Evolutionary conservation across 2,329 filamentous ascomycete species (phyloP).

Genomic region (Diaporthe citri): DNA sequence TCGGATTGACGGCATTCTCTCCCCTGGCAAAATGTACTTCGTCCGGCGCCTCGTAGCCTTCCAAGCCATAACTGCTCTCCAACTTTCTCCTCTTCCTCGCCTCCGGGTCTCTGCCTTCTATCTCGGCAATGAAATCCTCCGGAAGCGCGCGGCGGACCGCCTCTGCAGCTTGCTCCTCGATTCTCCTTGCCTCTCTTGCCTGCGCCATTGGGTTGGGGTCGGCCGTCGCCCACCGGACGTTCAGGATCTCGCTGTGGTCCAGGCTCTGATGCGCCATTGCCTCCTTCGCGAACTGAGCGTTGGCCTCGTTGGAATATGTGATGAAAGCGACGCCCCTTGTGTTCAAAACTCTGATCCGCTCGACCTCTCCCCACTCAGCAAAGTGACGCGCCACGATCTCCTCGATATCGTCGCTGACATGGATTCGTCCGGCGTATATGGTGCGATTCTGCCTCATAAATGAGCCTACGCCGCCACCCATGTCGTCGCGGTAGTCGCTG

Average conservation of each 20-base stretch:
- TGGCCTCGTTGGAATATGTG: constrained; percentile 91
- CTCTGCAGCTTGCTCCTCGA: constrained; percentile 97
- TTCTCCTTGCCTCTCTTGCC: constrained; percentile 86
- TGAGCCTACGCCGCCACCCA: constrained; percentile 95
- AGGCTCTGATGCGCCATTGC: constrained; percentile 95
- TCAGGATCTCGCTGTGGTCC: constrained; percentile 92
- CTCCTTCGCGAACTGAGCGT: constrained; percentile 91
- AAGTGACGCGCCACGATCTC: constrained; percentile 96
- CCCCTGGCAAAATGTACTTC: constrained; percentile 92
- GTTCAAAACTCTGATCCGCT: constrained; percentile 89
- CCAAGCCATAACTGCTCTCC: constrained; percentile 87
- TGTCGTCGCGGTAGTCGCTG: constrained; percentile 93
- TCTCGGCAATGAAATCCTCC: constrained; percentile 90
- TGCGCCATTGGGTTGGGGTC: constrained; percentile 97
- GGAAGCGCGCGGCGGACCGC: constrained; percentile 90
- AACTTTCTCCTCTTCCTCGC: constrained; percentile 90
- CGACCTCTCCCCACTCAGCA: constrained; percentile 94
- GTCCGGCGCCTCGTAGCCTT: constrained; percentile 94
- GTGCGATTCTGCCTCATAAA: constrained; percentile 96
- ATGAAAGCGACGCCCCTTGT: constrained; percentile 93
- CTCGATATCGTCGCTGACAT: constrained; percentile 96
- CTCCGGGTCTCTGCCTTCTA: constrained; percentile 91
- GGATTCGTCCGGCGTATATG: constrained; percentile 92
- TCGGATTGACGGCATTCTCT: constrained; percentile 73
- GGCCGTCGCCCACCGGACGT: constrained; percentile 96